phyloP scores from a whole-genome alignment of 2,329 filamentous ascomycete genomes.

The Geosmithia flava region DNA sequence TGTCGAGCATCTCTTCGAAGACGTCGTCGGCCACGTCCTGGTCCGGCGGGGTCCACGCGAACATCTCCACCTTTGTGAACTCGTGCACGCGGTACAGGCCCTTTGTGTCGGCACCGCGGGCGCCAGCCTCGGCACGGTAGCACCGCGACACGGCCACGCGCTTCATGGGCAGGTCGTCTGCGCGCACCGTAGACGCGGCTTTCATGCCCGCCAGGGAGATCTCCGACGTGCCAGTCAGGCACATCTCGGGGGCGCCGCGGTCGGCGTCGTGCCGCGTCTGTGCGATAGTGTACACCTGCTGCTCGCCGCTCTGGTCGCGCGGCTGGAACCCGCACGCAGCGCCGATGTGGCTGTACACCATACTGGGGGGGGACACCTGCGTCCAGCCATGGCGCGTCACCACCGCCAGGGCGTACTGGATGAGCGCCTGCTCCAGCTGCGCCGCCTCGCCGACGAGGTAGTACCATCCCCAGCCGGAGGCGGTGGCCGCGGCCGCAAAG shows the following conservation, averaged over 20 bases:
- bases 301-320: conserved; percentile 78
- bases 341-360: conserved; percentile 88
- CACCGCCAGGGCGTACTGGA: conserved; percentile 71
- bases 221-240: conserved; percentile 81
- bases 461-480: conserved; percentile 96
- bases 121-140: conserved; percentile 90
- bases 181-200: conserved; percentile 57
- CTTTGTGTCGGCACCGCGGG: conserved; percentile 80
- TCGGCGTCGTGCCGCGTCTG: conserved; percentile 51
- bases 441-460: conserved; percentile 87
- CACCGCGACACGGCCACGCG: conserved; percentile 79
- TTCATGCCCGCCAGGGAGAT: conserved; percentile 90
- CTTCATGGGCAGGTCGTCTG: conserved; percentile 59
- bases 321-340: conserved; percentile 90
- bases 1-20: conserved; percentile 75
- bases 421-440: conserved; percentile 84
- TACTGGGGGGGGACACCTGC: conserved; percentile 69
- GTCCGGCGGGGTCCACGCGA: conserved; percentile 70
- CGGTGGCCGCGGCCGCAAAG: conserved; percentile 68
- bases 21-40: conserved; percentile 35
- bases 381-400: conserved; percentile 67
- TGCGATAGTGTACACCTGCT: conserved; percentile 76
- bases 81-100: conserved; percentile 95
- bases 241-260: conserved; percentile 53
- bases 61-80: conserved; percentile 97